phyloP scores from a whole-genome alignment of 441 rosid species.

The Flueggea neowawraea region DNA sequence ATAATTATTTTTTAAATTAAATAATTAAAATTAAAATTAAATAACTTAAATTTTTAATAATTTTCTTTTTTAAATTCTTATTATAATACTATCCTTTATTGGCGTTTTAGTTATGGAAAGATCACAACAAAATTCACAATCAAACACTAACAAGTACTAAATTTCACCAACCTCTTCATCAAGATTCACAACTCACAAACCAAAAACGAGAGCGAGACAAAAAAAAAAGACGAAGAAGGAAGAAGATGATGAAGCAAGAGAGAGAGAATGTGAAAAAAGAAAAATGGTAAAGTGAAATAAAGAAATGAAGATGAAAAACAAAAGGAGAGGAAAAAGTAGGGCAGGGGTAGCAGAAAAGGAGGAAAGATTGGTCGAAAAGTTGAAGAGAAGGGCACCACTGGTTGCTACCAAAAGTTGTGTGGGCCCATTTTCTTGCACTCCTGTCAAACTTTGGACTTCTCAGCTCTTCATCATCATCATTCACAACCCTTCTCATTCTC shows the following conservation, averaged over 20 bases:
- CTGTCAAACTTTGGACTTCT: constrained; percentile 40
- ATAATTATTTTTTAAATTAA: too few relatives aligned
- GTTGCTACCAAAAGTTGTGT: constrained; percentile 38
- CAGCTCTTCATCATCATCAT: neutral
- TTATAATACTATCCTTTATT: too few relatives aligned
- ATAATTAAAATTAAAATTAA: too few relatives aligned
- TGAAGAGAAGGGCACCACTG: constrained; percentile 36
- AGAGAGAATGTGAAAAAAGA: constrained; percentile 15
- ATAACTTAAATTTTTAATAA: too few relatives aligned
- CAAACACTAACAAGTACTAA: neutral
- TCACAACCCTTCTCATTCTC: neutral
- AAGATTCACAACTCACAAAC: neutral
- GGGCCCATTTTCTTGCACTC: constrained; percentile 57
- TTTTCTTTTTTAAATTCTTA: neutral
- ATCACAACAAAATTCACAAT: neutral
- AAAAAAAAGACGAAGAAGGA: neutral
- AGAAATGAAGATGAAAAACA: too few relatives aligned
- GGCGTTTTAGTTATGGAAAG: neutral
- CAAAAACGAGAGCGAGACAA: constrained; percentile 7
- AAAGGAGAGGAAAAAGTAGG: constrained; percentile 32
- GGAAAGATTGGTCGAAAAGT: constrained; percentile 72
- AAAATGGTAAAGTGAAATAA: constrained; percentile 4
- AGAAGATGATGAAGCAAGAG: neutral
- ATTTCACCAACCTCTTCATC: neutral
- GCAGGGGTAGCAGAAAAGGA: constrained; percentile 53